Evolutionary conservation across 176 grass and related monocot genomes (phyloP).

Genomic region (Juncus inflexus): DNA sequence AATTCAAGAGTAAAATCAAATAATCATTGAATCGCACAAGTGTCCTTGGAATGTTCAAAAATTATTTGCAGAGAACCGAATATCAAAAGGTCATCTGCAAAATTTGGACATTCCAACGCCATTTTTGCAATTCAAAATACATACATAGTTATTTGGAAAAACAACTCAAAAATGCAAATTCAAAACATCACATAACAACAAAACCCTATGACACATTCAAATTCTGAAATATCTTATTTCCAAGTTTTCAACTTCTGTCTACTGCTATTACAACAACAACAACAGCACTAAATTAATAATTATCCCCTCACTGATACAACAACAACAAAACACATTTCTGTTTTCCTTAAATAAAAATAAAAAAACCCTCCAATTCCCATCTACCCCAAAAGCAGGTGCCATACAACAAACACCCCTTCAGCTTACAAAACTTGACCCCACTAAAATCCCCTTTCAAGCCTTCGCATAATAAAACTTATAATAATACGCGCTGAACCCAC

Average conservation of each 20-base stretch:
- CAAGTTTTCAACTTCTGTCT: background rate
- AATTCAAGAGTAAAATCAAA: no score
- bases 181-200: background rate
- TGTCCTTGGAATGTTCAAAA: no score
- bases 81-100: no score
- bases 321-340: slow-evolving; percentile 6
- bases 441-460: slow-evolving; percentile 12
- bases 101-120: no score
- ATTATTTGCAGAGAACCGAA: no score
- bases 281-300: slow-evolving; percentile 4
- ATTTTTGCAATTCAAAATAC: no score
- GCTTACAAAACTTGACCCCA: slow-evolving; percentile 21
- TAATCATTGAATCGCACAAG: no score
- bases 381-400: no score
- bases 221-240: slow-evolving; percentile 18
- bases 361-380: no score
- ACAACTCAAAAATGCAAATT: background rate
- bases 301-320: slow-evolving; percentile 13
- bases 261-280: slow-evolving; percentile 10
- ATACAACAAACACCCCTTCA: no score
- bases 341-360: background rate
- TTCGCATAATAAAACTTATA: slow-evolving; percentile 52
- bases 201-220: background rate
- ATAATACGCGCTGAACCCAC: slow-evolving; percentile 43
- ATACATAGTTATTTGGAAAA: no score